Conservation (phyloP, 2,329 filamentous ascomycete species). For the Tetracladium maxilliforme region DNA sequence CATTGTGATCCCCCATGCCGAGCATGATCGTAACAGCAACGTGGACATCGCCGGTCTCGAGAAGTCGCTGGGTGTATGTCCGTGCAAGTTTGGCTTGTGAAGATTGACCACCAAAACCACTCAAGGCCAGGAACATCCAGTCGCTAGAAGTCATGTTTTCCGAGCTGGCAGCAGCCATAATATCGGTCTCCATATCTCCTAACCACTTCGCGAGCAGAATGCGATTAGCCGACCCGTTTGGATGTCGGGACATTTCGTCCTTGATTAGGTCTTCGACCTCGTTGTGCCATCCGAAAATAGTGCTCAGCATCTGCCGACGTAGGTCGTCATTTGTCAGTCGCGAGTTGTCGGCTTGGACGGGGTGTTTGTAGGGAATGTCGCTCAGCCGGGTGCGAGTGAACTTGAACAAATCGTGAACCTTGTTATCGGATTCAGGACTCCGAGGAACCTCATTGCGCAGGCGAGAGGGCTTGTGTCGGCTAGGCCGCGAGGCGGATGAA, state of each 20-base stretch:
- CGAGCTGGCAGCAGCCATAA: constrained; percentile 65
- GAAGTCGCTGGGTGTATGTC: constrained; percentile 76
- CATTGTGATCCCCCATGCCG: constrained; percentile 80
- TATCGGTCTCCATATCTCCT: constrained; percentile 67
- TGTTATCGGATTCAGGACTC: constrained; percentile 64
- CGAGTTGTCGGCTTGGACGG: constrained; percentile 38
- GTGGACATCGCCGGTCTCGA: constrained; percentile 83
- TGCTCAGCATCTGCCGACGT: constrained; percentile 77
- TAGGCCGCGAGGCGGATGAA: no score
- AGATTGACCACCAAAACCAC: constrained; percentile 63
- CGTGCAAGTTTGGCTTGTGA: constrained; percentile 85
- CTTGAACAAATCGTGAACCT: constrained; percentile 69
- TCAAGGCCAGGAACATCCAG: constrained; percentile 92
- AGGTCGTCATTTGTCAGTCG: constrained; percentile 65
- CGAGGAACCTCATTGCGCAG: constrained; percentile 68
- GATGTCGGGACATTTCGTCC: constrained; percentile 70
- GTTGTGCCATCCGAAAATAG: constrained; percentile 90
- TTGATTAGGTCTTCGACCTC: constrained; percentile 69
- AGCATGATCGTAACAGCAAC: constrained; percentile 87
- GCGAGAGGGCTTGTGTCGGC: constrained; percentile 46
- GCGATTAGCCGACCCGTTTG: constrained; percentile 56
- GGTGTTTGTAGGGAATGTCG: constrained; percentile 69
- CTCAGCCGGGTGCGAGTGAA: constrained; percentile 67
- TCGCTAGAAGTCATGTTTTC: constrained; percentile 86
- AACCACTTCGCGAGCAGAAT: constrained; percentile 89